Conservation (phyloP, 1,284 basidiomycete species). For the Marasmius oreades region DNA sequence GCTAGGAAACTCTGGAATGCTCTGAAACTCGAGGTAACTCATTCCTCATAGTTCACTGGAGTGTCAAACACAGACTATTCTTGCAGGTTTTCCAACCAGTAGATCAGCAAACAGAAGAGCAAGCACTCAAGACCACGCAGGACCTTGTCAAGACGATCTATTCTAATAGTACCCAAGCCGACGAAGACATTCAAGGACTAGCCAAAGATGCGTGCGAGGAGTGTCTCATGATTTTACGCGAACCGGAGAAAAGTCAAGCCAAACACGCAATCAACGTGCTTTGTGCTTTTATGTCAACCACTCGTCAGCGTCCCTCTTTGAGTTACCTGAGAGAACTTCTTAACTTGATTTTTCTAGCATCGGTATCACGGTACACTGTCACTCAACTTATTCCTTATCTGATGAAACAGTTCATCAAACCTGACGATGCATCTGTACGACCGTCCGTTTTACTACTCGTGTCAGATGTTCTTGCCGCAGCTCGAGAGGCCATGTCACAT, state of each 20-base stretch:
- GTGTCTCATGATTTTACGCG: constrained; percentile 73
- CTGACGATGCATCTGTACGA: constrained; percentile 74
- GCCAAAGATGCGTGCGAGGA: constrained; percentile 76
- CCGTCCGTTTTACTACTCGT: constrained; percentile 64
- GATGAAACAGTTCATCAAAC: constrained; percentile 71
- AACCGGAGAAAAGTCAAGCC: constrained; percentile 91
- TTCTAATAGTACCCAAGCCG: constrained; percentile 30
- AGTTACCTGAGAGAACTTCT: constrained; percentile 1
- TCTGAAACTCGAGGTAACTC: constrained; percentile 77
- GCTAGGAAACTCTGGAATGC: constrained; percentile 83
- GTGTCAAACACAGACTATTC: background rate
- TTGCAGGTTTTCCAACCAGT: constrained; percentile 86
- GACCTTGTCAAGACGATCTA: constrained; percentile 75
- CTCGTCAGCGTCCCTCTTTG: constrained; percentile 48
- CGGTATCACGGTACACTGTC: constrained; percentile 66
- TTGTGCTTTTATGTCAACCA: constrained; percentile 70
- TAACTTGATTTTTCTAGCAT: constrained; percentile 46
- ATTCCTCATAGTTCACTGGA: background rate
- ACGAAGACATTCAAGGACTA: constrained; percentile 52
- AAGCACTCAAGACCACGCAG: constrained; percentile 69
- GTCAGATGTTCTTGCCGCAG: constrained; percentile 56
- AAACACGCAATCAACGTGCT: constrained; percentile 81
- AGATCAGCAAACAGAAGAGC: constrained; percentile 68
- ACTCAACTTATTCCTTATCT: constrained; percentile 70
- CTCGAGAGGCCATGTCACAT: constrained; percentile 36